phyloP scores from a whole-genome alignment of 768 basidiomycete species.

The Pleurotus cornucopiae region DNA sequence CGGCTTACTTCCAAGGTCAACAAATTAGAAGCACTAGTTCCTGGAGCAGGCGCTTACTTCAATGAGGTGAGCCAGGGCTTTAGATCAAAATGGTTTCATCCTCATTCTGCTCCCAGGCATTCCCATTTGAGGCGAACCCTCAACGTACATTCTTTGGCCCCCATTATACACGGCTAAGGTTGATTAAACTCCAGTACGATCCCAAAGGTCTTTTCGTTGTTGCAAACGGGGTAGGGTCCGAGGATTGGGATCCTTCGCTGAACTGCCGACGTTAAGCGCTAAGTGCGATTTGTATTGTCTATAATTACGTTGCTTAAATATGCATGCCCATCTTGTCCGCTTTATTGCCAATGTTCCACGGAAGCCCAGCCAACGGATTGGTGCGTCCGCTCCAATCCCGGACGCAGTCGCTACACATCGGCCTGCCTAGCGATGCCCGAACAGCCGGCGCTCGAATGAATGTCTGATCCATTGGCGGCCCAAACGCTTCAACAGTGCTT shows the following conservation, averaged over 20 bases:
- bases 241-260: slow-evolving; percentile 38
- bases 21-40: slow-evolving; percentile 21
- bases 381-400: too few relatives aligned
- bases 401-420: too few relatives aligned
- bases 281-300: too few relatives aligned
- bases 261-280: slow-evolving; percentile 17
- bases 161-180: slow-evolving; percentile 34
- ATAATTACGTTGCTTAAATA: too few relatives aligned
- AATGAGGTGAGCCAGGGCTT: slow-evolving; percentile 34
- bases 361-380: too few relatives aligned
- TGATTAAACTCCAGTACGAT: slow-evolving; percentile 43
- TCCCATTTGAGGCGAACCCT: slow-evolving; percentile 35
- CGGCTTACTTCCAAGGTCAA: slow-evolving; percentile 17
- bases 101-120: slow-evolving; percentile 28
- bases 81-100: not conserved
- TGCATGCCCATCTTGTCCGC: too few relatives aligned
- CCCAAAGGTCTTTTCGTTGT: slow-evolving; percentile 42
- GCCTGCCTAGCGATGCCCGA: too few relatives aligned
- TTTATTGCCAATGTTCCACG: too few relatives aligned
- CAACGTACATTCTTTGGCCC: slow-evolving; percentile 42
- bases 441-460: too few relatives aligned
- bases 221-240: slow-evolving; percentile 41
- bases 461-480: too few relatives aligned
- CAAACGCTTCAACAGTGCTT: too few relatives aligned
- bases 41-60: slow-evolving; percentile 39